phyloP scores from a whole-genome alignment of 192 early-diverging fungal genomes.

The Entophlyctis luteolus region DNA sequence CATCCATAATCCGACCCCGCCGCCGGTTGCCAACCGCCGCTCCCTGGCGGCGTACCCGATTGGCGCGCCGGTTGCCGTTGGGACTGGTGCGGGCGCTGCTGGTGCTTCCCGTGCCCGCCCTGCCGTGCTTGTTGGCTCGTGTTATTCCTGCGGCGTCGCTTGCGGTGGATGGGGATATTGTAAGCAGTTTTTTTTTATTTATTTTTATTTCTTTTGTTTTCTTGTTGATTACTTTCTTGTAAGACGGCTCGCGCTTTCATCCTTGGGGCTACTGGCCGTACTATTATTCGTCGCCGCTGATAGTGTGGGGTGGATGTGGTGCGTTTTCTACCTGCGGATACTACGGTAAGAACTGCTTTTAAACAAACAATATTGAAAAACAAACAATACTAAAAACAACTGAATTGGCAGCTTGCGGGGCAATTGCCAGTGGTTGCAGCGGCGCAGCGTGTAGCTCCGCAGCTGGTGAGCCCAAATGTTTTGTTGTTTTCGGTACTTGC shows the following conservation, averaged over 20 bases:
- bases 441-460: too few species aligned
- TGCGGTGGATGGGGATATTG: slow-evolving; percentile 8
- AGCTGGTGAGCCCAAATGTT: too few species aligned
- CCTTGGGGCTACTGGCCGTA: background rate
- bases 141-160: background rate
- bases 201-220: background rate
- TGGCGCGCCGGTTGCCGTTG: background rate
- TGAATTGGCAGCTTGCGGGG: too few species aligned
- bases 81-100: background rate
- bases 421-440: too few species aligned
- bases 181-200: background rate
- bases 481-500: too few species aligned
- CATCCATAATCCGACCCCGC: slow-evolving; percentile 25
- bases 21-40: background rate
- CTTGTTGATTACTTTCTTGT: background rate
- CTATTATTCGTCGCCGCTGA: background rate
- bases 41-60: background rate
- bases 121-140: background rate
- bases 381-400: too few species aligned
- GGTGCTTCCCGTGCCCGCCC: background rate
- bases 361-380: too few species aligned
- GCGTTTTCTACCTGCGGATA: background rate
- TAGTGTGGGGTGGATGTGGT: background rate
- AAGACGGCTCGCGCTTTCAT: background rate
- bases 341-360: too few species aligned